Evolutionary conservation across 192 early-diverging fungal genomes (phyloP).

Genomic region (Coemansia sp.): DNA sequence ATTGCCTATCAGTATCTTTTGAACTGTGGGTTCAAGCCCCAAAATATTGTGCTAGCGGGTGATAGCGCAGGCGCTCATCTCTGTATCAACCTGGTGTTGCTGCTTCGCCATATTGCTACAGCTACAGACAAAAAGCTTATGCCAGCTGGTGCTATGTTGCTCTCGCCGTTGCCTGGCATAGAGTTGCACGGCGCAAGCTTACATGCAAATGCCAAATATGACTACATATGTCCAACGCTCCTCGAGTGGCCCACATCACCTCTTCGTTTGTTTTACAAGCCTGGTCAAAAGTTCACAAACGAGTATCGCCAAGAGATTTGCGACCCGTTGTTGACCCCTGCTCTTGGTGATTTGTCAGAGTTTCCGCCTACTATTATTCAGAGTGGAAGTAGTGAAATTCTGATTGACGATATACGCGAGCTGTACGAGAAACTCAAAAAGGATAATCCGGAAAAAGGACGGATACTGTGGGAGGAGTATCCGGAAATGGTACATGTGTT

Average conservation of each 20-base stretch:
- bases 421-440: conserved; percentile 11
- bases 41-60: conserved; percentile 63
- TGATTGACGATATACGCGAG: conserved; percentile 20
- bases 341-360: conserved; percentile 13
- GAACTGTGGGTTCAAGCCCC: conserved; percentile 57
- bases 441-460: conserved; percentile 1
- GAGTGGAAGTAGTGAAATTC: conserved; percentile 13
- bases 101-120: conserved; percentile 57
- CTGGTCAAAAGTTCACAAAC: conserved; percentile 12
- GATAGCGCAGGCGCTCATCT: conserved; percentile 74
- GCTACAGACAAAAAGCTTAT: conserved; percentile 12
- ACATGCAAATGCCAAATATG: conserved; percentile 18
- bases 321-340: conserved; percentile 20
- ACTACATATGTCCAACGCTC: conserved; percentile 18
- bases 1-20: conserved; percentile 58
- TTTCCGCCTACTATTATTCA: conserved; percentile 40
- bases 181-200: conserved; percentile 12
- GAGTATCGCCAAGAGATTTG: conserved; percentile 20
- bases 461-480: conserved; percentile 26
- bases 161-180: conserved; percentile 54
- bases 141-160: conserved; percentile 56
- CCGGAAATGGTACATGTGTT: conserved; percentile 45
- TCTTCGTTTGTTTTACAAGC: conserved; percentile 35
- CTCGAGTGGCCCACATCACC: conserved; percentile 21
- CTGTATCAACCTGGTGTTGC: conserved; percentile 57